Evolutionary conservation across 768 basidiomycete genomes (phyloP), one percentile per base, ranked within the genome.

Genomic region (Boletus vermiculosoides): DNA sequence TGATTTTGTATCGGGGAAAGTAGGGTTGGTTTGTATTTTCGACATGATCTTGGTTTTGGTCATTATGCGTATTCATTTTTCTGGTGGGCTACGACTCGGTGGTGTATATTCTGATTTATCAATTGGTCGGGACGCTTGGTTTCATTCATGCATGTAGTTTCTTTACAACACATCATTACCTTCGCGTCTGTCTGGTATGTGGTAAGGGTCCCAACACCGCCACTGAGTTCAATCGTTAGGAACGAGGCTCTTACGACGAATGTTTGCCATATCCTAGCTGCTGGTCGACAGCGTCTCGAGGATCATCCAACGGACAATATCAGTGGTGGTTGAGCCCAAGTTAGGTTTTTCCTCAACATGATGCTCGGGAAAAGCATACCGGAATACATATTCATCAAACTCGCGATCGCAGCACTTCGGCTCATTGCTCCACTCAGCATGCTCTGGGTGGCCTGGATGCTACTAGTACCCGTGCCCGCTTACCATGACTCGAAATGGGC

Each of bases 311-410:
- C 40, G 12, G 6, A 39, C 20, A 3, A 23, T 18, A 47, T 9
- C 30, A 48, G 30, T 23, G 20, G 51, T 23, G 28, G 23, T 48
- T 31, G 45, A 46, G n/a, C n/a, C 18, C 18, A 20, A 31, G 7
- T 30, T 3, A 13, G n/a, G 5, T 33, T 12, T n/a, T 31, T 36
- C 25, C 12, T 11, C 61, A 50, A 53, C 50, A 55, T 45, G 39
- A 83, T 83, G 81, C 73, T 83, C 47, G 79, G 80, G n/a, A 75
- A 75, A 59, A 76, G 69, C 42, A 52, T 75, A 37, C 71, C 73
- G 3, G 84, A 86, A 71, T 84, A 82, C 64, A 57, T 83, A 55
- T 78, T 81, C 62, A 85, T 87, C 48, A 76, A 74, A 49, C 45
- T 65, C 10, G 72, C 71, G 40, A 84, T 87, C 48, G 34, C 70